A percentile compares a stretch with the other conserved stretches of the same genome.
Conservation (phyloP, 1,139 yeast genomes). For the Saccharomycopsis crataegensis region DNA sequence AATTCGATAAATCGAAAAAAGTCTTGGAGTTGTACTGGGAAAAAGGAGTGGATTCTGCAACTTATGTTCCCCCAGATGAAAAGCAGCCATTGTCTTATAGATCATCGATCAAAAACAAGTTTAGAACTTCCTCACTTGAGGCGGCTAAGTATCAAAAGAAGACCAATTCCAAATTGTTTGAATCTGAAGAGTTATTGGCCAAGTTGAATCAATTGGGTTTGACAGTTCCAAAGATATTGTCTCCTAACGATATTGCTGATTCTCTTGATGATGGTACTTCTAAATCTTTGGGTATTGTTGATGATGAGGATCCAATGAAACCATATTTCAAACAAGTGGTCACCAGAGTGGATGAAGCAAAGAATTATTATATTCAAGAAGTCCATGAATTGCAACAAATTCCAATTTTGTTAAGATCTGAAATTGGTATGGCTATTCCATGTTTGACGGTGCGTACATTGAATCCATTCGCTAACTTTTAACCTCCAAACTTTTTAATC, state of each 20-base stretch:
- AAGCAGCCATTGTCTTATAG: constrained; percentile 68
- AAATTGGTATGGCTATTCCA: constrained; percentile 91
- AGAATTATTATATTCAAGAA: constrained; percentile 62
- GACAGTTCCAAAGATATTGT: constrained; percentile 42
- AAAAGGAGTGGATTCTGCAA: constrained; percentile 82
- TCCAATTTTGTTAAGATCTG: constrained; percentile 84
- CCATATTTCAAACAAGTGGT: constrained; percentile 50
- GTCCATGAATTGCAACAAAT: constrained; percentile 69
- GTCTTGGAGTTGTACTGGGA: constrained; percentile 87
- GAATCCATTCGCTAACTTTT: constrained; percentile 58
- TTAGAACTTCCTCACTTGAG: constrained; percentile 60
- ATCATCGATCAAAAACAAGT: constrained; percentile 69
- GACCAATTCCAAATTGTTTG: constrained; percentile 20
- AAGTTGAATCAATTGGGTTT: constrained; percentile 46
- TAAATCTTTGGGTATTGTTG: constrained; percentile 21
- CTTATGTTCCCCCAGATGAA: constrained; percentile 85
- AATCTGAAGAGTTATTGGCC: constrained; percentile 36
- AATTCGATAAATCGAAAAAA: constrained; percentile 65
- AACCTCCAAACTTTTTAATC: not conserved
- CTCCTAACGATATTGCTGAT: constrained; percentile 29
- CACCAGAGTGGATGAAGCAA: constrained; percentile 57
- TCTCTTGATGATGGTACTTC: constrained; percentile 17
- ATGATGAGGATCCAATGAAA: constrained; percentile 36
- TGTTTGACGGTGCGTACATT: constrained; percentile 90
- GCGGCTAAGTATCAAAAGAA: constrained; percentile 47